Base-by-base conservation (phyloP, 169 alveolate genomes). In the Perkinsus marinus region DNA sequence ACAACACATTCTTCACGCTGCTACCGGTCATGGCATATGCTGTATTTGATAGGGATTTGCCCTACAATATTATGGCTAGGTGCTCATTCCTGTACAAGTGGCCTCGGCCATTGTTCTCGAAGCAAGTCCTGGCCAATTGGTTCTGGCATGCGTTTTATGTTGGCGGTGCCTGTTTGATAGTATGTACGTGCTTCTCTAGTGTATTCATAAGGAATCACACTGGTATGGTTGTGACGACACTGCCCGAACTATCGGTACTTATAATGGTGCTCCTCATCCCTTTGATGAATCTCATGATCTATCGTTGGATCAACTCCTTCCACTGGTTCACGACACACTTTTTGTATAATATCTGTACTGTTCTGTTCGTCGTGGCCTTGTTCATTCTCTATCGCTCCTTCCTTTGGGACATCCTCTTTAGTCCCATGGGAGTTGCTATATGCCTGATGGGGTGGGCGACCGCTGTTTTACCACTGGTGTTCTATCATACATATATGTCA, bases 31-130 rank as follows among this genome's bases (percentile, higher is more conserved):
- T 96, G 89, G 93, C 94, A 39, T 95, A 93, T 92, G 95, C 96
- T 30, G 93, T 96, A 10, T 93, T 95, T 89, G 97, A 96, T 90
- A 93, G 96, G n/a, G 95, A 94, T 43, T 92, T 96, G 41, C 97
- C 97, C 39, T 95, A 94, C 91, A 90, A 91, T 17, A 94, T 96
- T 9, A 93, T 95, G 68, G 91, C 95, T 17, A 94, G 94, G 39
- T 94, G 94, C 89, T 96, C 97, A n/a, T 91, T 94, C 43, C 95
- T 95, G 69, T 95, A 95, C 91, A 94, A 93, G 46, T 93, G 95
- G 43, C 91, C 95, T 13, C 93, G 94, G 68, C 92, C 95, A 17
- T 90, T 93, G 0, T 91, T 93, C 92, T 94, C 79, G 26, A 57
- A 57, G 79, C 79, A 30, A 19, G 79, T 57, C 37, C 79, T 57